These are phyloP conservation scores for Linum lewisii DNA, from an alignment of 345 rosid species.

Conservation along the genomic window DNA sequence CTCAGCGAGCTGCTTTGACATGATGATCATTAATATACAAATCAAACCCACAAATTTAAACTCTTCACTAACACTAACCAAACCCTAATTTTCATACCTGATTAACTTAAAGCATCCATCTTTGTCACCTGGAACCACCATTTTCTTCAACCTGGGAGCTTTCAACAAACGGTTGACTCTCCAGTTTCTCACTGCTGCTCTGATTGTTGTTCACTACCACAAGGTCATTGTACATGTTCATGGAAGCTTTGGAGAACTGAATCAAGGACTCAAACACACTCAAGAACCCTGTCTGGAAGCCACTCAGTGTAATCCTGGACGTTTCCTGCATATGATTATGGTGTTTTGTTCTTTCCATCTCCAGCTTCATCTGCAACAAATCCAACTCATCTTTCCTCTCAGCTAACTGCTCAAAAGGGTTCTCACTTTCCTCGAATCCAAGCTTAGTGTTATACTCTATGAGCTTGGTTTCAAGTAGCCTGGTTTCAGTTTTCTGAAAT, in stretches of 20 bases:
- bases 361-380: constrained; percentile 36
- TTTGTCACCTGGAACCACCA: constrained; percentile 25
- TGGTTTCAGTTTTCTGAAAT: constrained; percentile 38
- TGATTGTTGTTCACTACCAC: constrained; percentile 18
- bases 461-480: constrained; percentile 35
- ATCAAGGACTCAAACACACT: constrained; percentile 37
- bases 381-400: constrained; percentile 47
- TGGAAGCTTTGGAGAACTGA: constrained; percentile 44
- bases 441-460: constrained; percentile 24
- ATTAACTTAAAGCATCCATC: too few species aligned
- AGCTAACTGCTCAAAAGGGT: constrained; percentile 14
- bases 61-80: neutral
- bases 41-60: constrained; percentile 3
- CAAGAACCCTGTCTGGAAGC: constrained; percentile 44
- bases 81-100: neutral
- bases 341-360: constrained; percentile 46
- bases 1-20: constrained; percentile 59
- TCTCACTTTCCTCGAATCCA: constrained; percentile 13
- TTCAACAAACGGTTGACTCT: constrained; percentile 25
- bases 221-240: constrained; percentile 44
- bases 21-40: constrained; percentile 22
- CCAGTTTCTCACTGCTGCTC: constrained; percentile 18
- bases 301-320: constrained; percentile 41
- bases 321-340: constrained; percentile 43
- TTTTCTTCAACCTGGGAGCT: constrained; percentile 26